Evolutionary conservation across 1,284 basidiomycete genomes (phyloP).

Genomic region (Moesziomyces parantarcticus): DNA sequence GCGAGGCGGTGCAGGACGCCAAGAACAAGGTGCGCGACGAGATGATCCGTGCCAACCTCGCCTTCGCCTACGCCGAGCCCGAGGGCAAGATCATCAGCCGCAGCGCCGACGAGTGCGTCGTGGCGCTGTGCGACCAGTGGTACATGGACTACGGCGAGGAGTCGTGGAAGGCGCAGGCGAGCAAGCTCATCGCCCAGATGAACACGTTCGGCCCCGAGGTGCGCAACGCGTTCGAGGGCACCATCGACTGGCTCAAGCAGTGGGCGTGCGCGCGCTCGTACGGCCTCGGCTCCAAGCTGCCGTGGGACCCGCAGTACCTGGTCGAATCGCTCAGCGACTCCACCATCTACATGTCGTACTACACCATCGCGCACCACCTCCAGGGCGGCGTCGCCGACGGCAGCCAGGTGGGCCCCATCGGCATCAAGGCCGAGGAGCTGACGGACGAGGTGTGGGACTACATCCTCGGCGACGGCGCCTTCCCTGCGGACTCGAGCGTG

Average conservation of each 20-base stretch:
- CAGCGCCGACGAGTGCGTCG: conserved; percentile 94
- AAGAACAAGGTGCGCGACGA: conserved; percentile 87
- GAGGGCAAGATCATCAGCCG: conserved; percentile 90
- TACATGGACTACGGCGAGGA: conserved; percentile 97
- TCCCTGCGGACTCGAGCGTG: conserved; percentile 76
- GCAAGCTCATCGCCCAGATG: conserved; percentile 86
- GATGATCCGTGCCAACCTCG: conserved; percentile 82
- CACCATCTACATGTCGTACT: conserved; percentile 99
- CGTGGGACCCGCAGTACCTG: conserved; percentile 96
- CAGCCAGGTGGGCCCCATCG: conserved; percentile 81
- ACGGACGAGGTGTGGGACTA: conserved; percentile 99
- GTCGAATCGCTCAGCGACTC: conserved; percentile 98
- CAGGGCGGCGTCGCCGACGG: conserved; percentile 79
- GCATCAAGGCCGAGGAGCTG: conserved; percentile 88
- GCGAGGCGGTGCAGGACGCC: conserved; percentile 85
- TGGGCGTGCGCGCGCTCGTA: conserved; percentile 99
- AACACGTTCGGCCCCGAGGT: conserved; percentile 90
- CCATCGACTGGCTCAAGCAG: conserved; percentile 93
- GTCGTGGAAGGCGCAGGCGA: conserved; percentile 84
- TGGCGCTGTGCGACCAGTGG: conserved; percentile 99
- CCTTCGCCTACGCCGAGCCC: conserved; percentile 93
- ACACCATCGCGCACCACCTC: conserved; percentile 79
- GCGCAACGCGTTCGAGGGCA: conserved; percentile 88
- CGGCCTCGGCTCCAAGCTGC: conserved; percentile 93
- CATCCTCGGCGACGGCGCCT: conserved; percentile 81